Evolutionary conservation across 768 basidiomycete species (phyloP).

Genomic region (Pluteus cervinus): DNA sequence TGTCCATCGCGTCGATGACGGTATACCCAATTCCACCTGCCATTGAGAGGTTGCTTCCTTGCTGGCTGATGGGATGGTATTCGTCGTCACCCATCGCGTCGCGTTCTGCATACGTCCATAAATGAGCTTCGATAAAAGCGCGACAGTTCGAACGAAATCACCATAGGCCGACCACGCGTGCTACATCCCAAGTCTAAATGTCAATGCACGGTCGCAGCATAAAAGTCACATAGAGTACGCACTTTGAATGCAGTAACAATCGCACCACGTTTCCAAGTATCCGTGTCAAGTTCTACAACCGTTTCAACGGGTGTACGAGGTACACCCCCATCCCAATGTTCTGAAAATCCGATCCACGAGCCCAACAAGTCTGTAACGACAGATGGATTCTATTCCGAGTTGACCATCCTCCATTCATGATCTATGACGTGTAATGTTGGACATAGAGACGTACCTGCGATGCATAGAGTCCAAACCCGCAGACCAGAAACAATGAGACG

Average conservation of each 20-base stretch:
- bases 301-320: slow-evolving; percentile 7
- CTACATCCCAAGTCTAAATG: slow-evolving; percentile 28
- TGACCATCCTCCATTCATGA: background rate
- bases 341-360: slow-evolving; percentile 35
- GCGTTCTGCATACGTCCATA: slow-evolving; percentile 44
- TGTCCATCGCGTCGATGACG: slow-evolving; percentile 84
- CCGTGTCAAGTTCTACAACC: slow-evolving; percentile 34
- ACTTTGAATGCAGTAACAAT: slow-evolving; percentile 80
- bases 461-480: too few species aligned
- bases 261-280: slow-evolving; percentile 58
- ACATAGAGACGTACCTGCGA: too few species aligned
- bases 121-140: background rate
- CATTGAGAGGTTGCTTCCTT: slow-evolving; percentile 71
- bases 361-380: slow-evolving; percentile 23
- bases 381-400: too few species aligned
- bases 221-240: slow-evolving; percentile 13
- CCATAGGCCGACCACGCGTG: slow-evolving; percentile 86
- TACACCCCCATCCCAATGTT: slow-evolving; percentile 27
- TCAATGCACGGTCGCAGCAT: background rate
- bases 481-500: too few species aligned
- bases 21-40: slow-evolving; percentile 87
- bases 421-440: too few species aligned
- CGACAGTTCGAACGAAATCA: slow-evolving; percentile 22
- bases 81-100: slow-evolving; percentile 92
- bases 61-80: slow-evolving; percentile 76